Evolutionary conservation across 1,284 basidiomycete genomes (phyloP), one percentile per base, ranked within the genome.

Genomic region (Schizophyllum commune): DNA sequence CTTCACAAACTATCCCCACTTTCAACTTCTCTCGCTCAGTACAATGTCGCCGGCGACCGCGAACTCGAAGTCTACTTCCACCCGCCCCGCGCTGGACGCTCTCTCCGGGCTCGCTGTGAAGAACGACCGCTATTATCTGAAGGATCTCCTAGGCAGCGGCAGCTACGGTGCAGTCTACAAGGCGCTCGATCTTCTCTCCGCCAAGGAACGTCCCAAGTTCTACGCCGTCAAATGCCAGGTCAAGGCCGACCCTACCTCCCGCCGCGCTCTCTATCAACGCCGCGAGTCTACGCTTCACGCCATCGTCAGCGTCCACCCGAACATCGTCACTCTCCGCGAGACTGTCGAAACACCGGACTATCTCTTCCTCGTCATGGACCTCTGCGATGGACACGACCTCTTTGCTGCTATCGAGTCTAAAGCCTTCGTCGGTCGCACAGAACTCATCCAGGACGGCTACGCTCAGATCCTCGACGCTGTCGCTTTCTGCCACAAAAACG

Each of bases 211-310:
- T 19, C 66, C 32, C 27, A 17, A 13, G 6, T 59, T 78, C 71
- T 85, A 77, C 63, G 93, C 93, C 11, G 83, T 95, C 74, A 96
- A 96, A 47, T 79, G 77, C 64, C 74, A 79, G 56, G 70, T 72
- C 60, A 73, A 70, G 58, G 72, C 74, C 54, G 69, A 69, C 59
- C 68, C 66, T 56, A 73, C 70, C n/a, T 74, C 75, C 34, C 69
- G 71, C 58, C 71, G 72, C 34, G 74, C 73, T 51, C 60, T 71
- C 56, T 70, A 75, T 53, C 77, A 79, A 65, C 61, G 65, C 52
- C 75, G 75, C 60, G 78, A 80, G 63, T 72, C 84, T 71, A 71
- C 77, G 74, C 73, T 92, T 58, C 84, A 86, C 72, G 85, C 88
- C 71, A 77, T 83, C 56, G 92, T 94, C 69, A 86, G 85, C 56